A percentile compares a stretch with the other conserved stretches of the same genome.
Conservation (phyloP, 73 alveolate species). For the Paramecium caudatum region DNA sequence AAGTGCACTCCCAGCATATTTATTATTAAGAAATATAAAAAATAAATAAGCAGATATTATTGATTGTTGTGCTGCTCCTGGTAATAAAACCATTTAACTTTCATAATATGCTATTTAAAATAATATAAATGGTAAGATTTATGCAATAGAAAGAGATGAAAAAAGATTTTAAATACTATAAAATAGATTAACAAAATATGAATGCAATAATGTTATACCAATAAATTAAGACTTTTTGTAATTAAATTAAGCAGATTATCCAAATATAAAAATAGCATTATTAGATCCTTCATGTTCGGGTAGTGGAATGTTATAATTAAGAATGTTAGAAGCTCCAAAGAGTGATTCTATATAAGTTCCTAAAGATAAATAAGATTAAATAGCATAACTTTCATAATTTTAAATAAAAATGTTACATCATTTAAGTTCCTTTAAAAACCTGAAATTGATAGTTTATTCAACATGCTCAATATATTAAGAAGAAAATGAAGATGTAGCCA, state of each 20-base stretch:
- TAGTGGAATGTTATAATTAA: conserved; percentile 72
- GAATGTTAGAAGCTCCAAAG: conserved; percentile 55
- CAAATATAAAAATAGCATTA: conserved; percentile 44
- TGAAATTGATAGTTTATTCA: conserved; percentile 66
- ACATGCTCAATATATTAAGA: conserved; percentile 74
- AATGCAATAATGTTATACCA: conserved; percentile 37
- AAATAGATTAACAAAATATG: conserved; percentile 65
- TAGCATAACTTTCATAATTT: not conserved
- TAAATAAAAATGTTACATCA: conserved; percentile 62
- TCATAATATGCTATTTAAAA: conserved; percentile 64
- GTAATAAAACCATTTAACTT: conserved; percentile 73
- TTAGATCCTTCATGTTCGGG: conserved; percentile 79
- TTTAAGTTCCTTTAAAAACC: conserved; percentile 26
- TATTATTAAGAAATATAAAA: conserved; percentile 58
- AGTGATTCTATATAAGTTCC: conserved; percentile 1
- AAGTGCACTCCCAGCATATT: conserved; percentile 74
- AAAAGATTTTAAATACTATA: conserved; percentile 48
- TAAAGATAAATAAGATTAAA: conserved; percentile 8
- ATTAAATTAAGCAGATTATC: conserved; percentile 2
- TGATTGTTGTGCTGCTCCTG: conserved; percentile 79
- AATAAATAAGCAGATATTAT: conserved; percentile 52
- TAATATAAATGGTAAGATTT: conserved; percentile 52
- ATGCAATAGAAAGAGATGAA: conserved; percentile 72
- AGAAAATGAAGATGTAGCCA: conserved; percentile 76
- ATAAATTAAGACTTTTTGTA: conserved; percentile 64